Base-by-base conservation (phyloP, 2,329 filamentous ascomycete genomes). In the Paracoccidioides lutzii region DNA sequence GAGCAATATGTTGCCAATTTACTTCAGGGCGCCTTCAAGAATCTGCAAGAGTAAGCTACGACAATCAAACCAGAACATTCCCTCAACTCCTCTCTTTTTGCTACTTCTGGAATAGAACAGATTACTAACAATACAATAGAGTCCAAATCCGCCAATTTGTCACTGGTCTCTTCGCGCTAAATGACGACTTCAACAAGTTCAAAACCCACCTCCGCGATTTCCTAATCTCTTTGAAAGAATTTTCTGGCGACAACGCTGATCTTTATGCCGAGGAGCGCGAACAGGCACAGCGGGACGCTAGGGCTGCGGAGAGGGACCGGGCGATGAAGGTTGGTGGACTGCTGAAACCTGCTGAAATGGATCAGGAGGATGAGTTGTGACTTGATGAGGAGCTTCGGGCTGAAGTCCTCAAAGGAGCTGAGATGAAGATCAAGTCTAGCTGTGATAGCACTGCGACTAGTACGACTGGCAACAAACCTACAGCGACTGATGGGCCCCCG, bases 161-260 rank as follows among this genome's bases (percentile, higher is more conserved):
- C 53, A 84, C 94, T 64, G 88, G 88, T 9, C 76, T 98, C 9
- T 95, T 98, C 71, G 81, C 84, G 5, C 81, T 88, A 62, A 97
- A 95, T 70, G 87, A 86, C 56, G 87, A 95, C 66, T 84, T 94
- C 61, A 87, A 88, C 68, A 90, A 90, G 70, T 98, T 98, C 84
- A 95, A 95, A 70, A 82, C 95, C 55, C 90, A 94, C 66, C 77
- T 98, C 53, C 89, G 93, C 62, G 93, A 98, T 73, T 98, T 98
- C 81, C 76, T 98, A 63, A 95, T 98, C 65, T 94, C 90, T 28
- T 78, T 98, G 63, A 95, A 96, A 75, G 94, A 98, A 73, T 98
- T 97, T 66, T 84, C 89, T 0, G 93, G 88, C 53, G 93, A 98
- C 73, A 96, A 97, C 65, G 83, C 91, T 0, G 93, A 98, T 67